A percentile compares a stretch with the other conserved stretches of the same genome.
Conservation (phyloP, 371 early-diverging fungal species). For the Smittium mucronatum region DNA sequence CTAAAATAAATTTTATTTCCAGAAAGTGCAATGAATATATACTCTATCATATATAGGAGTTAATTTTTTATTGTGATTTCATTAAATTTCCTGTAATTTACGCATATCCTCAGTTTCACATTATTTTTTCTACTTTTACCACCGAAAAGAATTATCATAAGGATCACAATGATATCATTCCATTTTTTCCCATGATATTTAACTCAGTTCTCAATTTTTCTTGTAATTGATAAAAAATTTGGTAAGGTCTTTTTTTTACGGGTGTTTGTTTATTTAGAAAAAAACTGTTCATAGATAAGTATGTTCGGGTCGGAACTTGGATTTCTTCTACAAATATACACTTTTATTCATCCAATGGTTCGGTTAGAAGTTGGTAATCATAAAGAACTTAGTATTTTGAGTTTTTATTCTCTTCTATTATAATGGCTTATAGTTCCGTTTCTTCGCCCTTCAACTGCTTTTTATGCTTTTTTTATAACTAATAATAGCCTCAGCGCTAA, state of each 20-base stretch:
- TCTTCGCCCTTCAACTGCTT: background rate
- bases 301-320: background rate
- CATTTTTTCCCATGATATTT: background rate
- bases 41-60: conserved; percentile 26
- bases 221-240: conserved; percentile 5
- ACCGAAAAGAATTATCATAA: conserved; percentile 38
- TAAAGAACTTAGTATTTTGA: background rate
- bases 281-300: background rate
- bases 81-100: conserved; percentile 41
- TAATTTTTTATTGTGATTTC: conserved; percentile 23
- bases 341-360: conserved; percentile 11
- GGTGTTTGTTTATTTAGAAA: background rate
- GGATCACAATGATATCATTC: background rate
- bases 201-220: background rate
- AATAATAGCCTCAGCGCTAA: background rate
- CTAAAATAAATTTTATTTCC: conserved; percentile 15
- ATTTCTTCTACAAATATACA: conserved; percentile 14
- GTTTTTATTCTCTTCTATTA: background rate
- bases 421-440: background rate
- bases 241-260: background rate
- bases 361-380: background rate
- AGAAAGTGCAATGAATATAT: conserved; percentile 25
- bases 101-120: conserved; percentile 34
- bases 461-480: background rate
- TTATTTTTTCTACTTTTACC: conserved; percentile 44